Evolutionary conservation across 2,329 filamentous ascomycete genomes (phyloP).

Genomic region (Arthrobotrys iridis): DNA sequence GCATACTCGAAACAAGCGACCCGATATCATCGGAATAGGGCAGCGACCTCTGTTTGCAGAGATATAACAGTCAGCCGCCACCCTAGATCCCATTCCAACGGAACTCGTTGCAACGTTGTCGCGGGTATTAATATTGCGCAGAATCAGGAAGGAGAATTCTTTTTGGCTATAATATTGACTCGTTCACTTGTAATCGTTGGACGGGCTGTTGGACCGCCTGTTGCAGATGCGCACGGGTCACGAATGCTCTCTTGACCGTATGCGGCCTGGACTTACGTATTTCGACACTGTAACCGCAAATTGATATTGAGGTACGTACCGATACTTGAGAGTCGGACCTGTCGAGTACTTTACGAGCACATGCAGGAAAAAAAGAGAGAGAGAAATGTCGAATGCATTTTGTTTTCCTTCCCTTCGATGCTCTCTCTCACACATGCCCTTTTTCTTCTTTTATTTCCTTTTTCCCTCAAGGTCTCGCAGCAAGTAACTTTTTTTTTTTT

Average conservation of each 20-base stretch:
- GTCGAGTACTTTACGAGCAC: slow-evolving; percentile 35
- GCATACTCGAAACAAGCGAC: slow-evolving; percentile 49
- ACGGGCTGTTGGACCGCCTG: slow-evolving; percentile 29
- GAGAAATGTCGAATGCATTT: slow-evolving; percentile 47
- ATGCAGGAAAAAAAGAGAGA: slow-evolving; percentile 36
- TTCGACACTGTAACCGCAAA: slow-evolving; percentile 54
- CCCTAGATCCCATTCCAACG: slow-evolving; percentile 32
- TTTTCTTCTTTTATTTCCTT: slow-evolving; percentile 13
- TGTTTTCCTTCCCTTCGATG: background rate
- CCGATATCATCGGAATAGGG: slow-evolving; percentile 29
- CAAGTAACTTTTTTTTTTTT: slow-evolving; percentile 22
- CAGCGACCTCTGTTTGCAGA: slow-evolving; percentile 37
- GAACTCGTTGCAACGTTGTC: slow-evolving; percentile 38
- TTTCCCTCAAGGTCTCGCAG: slow-evolving; percentile 5
- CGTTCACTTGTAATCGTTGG: slow-evolving; percentile 5
- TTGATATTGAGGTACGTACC: slow-evolving; percentile 52
- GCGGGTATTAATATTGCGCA: slow-evolving; percentile 46
- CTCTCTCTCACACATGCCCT: background rate
- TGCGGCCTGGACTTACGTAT: slow-evolving; percentile 54
- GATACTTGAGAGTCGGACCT: slow-evolving; percentile 22
- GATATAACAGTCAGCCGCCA: slow-evolving; percentile 38
- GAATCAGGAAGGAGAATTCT: slow-evolving; percentile 29
- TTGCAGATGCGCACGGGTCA: slow-evolving; percentile 54
- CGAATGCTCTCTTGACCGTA: slow-evolving; percentile 54
- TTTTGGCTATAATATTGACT: slow-evolving; percentile 5